phyloP scores from a whole-genome alignment of 352 stramenopile genomes.

The Phytopythium oedochilum region DNA sequence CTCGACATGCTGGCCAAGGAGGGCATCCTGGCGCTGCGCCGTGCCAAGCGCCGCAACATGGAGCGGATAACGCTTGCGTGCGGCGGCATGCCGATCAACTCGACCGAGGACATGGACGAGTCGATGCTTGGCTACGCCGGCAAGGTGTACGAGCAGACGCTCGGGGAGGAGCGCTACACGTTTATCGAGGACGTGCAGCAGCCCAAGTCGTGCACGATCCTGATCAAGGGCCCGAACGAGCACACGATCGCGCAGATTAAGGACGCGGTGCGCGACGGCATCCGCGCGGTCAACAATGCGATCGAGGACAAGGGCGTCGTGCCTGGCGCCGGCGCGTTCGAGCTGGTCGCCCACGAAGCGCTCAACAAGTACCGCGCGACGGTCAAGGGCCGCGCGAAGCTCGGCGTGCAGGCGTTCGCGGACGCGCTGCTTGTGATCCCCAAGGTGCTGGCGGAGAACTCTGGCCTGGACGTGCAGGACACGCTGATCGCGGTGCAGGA shows the following conservation, averaged over 20 bases:
- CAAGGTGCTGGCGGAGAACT: slow-evolving; percentile 95
- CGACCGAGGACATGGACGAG: slow-evolving; percentile 96
- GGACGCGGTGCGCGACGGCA: slow-evolving; percentile 97
- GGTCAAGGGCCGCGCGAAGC: slow-evolving; percentile 95
- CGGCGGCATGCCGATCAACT: slow-evolving; percentile 98
- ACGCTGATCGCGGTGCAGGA: slow-evolving; percentile 96
- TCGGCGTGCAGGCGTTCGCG: slow-evolving; percentile 97
- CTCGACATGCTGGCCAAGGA: slow-evolving; percentile 99
- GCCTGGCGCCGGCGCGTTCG: slow-evolving; percentile 95
- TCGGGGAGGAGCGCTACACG: slow-evolving; percentile 99
- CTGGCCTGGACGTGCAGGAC: slow-evolving; percentile 90
- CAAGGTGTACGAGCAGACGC: slow-evolving; percentile 97
- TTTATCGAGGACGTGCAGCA: slow-evolving; percentile 98
- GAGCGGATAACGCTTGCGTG: slow-evolving; percentile 98
- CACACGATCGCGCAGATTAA: slow-evolving; percentile 99
- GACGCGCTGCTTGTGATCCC: slow-evolving; percentile 97
- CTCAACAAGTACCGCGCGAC: slow-evolving; percentile 79
- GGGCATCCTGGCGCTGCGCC: slow-evolving; percentile 96
- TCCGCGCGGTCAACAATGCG: slow-evolving; percentile 98
- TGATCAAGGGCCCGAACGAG: slow-evolving; percentile 98
- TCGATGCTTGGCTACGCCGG: slow-evolving; percentile 96
- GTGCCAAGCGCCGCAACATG: slow-evolving; percentile 99
- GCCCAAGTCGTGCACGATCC: slow-evolving; percentile 96
- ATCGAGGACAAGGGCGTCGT: slow-evolving; percentile 97
- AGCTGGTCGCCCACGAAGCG: slow-evolving; percentile 91